Evolutionary conservation across 192 early-diverging fungal genomes (phyloP).

Genomic region (Helicostylum pulchrum): DNA sequence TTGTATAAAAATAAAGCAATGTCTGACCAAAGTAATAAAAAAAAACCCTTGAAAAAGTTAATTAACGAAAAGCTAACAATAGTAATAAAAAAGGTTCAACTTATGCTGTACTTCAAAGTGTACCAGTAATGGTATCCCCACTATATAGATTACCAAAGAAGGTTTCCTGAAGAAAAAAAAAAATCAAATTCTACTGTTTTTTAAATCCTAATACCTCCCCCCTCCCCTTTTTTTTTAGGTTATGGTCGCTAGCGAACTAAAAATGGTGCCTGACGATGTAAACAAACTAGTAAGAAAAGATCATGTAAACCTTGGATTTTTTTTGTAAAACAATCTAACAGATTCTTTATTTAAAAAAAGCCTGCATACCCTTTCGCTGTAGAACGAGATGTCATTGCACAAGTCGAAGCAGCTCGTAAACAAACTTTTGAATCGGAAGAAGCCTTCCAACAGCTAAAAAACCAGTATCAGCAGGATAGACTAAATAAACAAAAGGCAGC

Average conservation of each 20-base stretch:
- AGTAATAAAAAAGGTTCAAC: constrained; percentile 14
- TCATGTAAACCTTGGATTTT: not conserved
- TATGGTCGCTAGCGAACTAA: constrained; percentile 16
- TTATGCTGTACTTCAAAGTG: constrained; percentile 35
- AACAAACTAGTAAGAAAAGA: constrained; percentile 24
- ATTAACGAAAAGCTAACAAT: not conserved
- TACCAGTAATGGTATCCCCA: constrained; percentile 38
- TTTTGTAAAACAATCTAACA: not conserved
- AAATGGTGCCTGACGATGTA: constrained; percentile 33
- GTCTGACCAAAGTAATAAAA: constrained; percentile 6
- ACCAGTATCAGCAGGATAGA: constrained; percentile 40
- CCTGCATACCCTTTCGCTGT: constrained; percentile 49
- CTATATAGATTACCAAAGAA: constrained; percentile 37
- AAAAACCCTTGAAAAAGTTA: not conserved
- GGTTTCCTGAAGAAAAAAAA: constrained; percentile 7
- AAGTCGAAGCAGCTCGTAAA: constrained; percentile 35
- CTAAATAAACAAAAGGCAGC: constrained; percentile 45
- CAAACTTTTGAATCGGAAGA: constrained; percentile 30
- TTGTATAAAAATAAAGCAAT: not conserved
- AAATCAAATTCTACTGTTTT: too few relatives aligned
- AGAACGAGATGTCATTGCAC: constrained; percentile 48
- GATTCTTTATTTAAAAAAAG: constrained; percentile 6
- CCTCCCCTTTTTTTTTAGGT: constrained; percentile 19
- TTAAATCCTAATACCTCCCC: not conserved
- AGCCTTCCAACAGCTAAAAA: constrained; percentile 31